Base-by-base conservation (phyloP, 495 filamentous ascomycete genomes). In the Filosporella fistucella region DNA sequence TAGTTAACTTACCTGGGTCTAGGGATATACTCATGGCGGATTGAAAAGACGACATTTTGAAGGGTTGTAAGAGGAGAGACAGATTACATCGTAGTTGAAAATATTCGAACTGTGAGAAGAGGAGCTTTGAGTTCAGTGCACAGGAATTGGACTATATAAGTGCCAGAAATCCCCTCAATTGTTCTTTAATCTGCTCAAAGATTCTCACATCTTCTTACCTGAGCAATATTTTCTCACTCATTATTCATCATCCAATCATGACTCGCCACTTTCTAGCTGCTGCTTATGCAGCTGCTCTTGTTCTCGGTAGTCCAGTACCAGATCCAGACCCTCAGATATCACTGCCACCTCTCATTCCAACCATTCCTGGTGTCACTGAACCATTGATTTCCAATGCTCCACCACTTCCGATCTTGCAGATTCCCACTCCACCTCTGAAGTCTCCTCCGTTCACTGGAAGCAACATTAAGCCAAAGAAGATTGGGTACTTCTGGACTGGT, bases 401-500 rank as follows among this genome's bases (percentile, higher is more conserved):
- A 24, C 76, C 78, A 24, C 63, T 80, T 20, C 77, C 77, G 24
- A 76, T 83, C 42, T 54, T 83, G 23, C 78, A 81, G 54, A 44
- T 78, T 10, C 79, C 79, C 7, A 78, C 74, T 17, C 78, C 79
- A 26, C 69, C 79, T 0, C 50, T 80, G 23, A 66, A 68, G 14
- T 77, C 74, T 39, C 72, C 72, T 17, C 76, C 75, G 5, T 80
- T 77, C 44, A 67, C 62, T 33, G 60, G 66, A 4, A 77, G 75
- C 56, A 60, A 75, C 30, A 74, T 82, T 51, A 71, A 72, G 63
- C 78, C 79, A 30, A 82, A 82, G 75, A 83, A 82, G 64, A 79
- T 83, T 50, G 79, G 77, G 3, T 82, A 79, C 60, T 82, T 81
- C 62, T 83, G 75, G 74, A 78, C 77, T 43, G 79, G 70, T 25